Evolutionary conservation across 441 rosid genomes (phyloP).

Genomic region (Rhodomyrtus psidioides): DNA sequence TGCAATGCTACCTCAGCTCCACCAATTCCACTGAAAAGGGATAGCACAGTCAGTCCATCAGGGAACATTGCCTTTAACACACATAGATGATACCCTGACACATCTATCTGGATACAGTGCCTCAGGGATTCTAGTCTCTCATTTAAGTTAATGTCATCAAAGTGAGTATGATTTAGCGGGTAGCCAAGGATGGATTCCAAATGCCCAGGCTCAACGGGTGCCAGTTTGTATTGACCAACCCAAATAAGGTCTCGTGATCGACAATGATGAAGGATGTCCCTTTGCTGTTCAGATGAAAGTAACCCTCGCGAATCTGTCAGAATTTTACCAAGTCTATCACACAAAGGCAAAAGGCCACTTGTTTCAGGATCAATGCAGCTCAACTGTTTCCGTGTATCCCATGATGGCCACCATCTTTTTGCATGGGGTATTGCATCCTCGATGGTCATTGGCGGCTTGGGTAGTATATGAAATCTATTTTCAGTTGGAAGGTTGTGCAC

Average conservation of each 20-base stretch:
- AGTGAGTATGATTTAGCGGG: conserved; percentile 57
- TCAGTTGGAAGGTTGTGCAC: conserved; percentile 73
- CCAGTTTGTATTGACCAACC: conserved; percentile 55
- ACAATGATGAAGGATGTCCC: conserved; percentile 50
- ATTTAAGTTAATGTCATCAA: conserved; percentile 21
- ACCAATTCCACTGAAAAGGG: conserved; percentile 70
- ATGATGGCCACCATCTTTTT: conserved; percentile 89
- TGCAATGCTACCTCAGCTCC: conserved; percentile 65
- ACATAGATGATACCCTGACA: conserved; percentile 78
- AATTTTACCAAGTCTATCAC: conserved; percentile 44
- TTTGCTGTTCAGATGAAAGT: conserved; percentile 47
- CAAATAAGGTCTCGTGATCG: conserved; percentile 56
- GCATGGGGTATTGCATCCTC: conserved; percentile 55
- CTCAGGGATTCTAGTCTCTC: conserved; percentile 54
- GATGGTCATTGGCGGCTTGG: conserved; percentile 52
- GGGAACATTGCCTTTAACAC: conserved; percentile 63
- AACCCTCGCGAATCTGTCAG: conserved; percentile 44
- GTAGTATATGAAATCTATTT: conserved; percentile 47
- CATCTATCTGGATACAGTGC: conserved; percentile 73
- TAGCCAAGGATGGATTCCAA: conserved; percentile 78
- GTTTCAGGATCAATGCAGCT: conserved; percentile 24
- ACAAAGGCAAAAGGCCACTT: conserved; percentile 35
- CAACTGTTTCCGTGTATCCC: conserved; percentile 88
- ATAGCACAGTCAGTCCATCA: conserved; percentile 62
- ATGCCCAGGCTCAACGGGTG: conserved; percentile 52